These are phyloP conservation scores for Rhodotorula taiwanensis DNA, from an alignment of 768 basidiomycete genomes.

Conservation along the genomic window DNA sequence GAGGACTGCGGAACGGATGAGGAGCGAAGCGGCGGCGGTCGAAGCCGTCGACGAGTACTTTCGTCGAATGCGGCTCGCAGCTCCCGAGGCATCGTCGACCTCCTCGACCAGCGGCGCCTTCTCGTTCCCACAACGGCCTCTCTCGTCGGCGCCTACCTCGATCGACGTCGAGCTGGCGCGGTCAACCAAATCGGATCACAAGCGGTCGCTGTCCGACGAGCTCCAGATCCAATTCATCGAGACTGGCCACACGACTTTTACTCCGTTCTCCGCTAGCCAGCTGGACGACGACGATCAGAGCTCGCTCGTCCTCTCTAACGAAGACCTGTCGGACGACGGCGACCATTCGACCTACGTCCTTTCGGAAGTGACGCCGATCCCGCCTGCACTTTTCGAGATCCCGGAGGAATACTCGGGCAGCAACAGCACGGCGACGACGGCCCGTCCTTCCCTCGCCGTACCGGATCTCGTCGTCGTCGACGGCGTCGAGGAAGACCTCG, in stretches of 20 bases:
- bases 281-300: neutral
- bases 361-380: no score
- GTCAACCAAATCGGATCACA: no score
- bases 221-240: conserved; percentile 34
- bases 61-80: conserved; percentile 8
- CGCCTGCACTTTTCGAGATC: neutral
- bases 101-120: no score
- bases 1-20: conserved; percentile 5
- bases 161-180: no score
- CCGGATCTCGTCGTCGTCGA: neutral
- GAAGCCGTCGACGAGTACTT: conserved; percentile 32
- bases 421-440: neutral
- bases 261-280: conserved; percentile 8
- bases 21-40: conserved; percentile 15
- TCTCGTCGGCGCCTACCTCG: neutral
- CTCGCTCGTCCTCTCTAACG: conserved; percentile 11
- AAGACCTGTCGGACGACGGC: neutral
- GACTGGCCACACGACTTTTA: conserved; percentile 29
- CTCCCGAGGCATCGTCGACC: no score
- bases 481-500: conserved; percentile 9
- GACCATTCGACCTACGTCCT: no score
- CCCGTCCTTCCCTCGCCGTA: neutral
- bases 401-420: conserved; percentile 2
- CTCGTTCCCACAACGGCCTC: no score
- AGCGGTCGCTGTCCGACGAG: conserved; percentile 5